phyloP scores from a whole-genome alignment of 2,329 filamentous ascomycete species.

The Epichloe baconii region DNA sequence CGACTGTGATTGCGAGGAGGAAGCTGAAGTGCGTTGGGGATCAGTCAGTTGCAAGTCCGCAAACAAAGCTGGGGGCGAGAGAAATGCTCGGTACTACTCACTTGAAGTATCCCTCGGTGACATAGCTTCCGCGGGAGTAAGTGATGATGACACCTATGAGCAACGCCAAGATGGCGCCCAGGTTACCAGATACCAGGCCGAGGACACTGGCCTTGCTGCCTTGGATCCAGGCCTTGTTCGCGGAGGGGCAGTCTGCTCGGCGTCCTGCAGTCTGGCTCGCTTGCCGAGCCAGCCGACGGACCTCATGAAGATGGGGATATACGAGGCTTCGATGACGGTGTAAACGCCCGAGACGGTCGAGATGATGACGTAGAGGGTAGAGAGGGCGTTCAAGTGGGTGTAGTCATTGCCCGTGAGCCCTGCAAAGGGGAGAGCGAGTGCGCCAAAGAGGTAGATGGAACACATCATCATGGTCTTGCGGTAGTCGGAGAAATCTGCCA shows the following conservation, averaged over 20 bases:
- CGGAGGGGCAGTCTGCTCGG: background rate
- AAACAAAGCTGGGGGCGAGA: background rate
- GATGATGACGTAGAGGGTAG: slow-evolving; percentile 7
- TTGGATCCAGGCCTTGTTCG: slow-evolving; percentile 6
- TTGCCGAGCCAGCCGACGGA: slow-evolving; percentile 7
- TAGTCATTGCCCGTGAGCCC: slow-evolving; percentile 8
- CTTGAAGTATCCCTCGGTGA: slow-evolving; percentile 10
- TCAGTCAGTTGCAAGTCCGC: background rate
- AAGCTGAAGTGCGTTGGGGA: slow-evolving; percentile 3
- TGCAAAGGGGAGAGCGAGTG: slow-evolving; percentile 9
- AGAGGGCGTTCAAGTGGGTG: slow-evolving; percentile 8
- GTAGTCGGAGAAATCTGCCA: slow-evolving; percentile 10
- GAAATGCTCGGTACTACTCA: background rate
- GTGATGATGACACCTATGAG: slow-evolving; percentile 11
- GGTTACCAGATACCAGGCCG: slow-evolving; percentile 8
- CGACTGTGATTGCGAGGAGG: slow-evolving; percentile 9
- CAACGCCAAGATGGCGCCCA: slow-evolving; percentile 9
- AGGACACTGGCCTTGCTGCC: slow-evolving; percentile 10
- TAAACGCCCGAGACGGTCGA: slow-evolving; percentile 9
- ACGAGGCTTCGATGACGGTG: slow-evolving; percentile 10
- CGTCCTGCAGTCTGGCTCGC: slow-evolving; percentile 2
- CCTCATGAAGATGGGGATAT: slow-evolving; percentile 12
- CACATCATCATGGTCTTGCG: slow-evolving; percentile 12
- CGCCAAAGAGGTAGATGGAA: slow-evolving; percentile 11
- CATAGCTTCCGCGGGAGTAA: slow-evolving; percentile 8